Conservation (phyloP, 1,284 basidiomycete genomes). For the Pholiota adiposa region DNA sequence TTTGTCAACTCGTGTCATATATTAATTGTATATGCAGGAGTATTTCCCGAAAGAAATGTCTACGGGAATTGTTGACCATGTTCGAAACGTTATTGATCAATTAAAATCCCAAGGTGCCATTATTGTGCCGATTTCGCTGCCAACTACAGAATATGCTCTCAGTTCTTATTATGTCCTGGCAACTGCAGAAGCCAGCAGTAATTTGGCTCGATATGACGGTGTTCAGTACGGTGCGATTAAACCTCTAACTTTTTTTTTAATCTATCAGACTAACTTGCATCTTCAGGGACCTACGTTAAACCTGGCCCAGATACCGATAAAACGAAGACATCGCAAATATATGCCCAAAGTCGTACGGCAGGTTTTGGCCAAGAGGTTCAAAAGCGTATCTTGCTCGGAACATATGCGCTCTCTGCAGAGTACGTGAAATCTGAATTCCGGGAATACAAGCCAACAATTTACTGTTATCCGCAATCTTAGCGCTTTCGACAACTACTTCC, state of each 20-base stretch:
- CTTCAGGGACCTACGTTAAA: constrained; percentile 51
- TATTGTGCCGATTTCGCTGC: constrained; percentile 78
- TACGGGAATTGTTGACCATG: constrained; percentile 46
- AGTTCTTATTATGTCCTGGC: constrained; percentile 97
- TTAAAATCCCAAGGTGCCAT: constrained; percentile 70
- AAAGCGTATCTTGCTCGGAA: constrained; percentile 89
- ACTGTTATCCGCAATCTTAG: constrained; percentile 43
- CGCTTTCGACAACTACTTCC: constrained; percentile 95
- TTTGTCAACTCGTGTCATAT: neutral
- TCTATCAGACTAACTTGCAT: constrained; percentile 1
- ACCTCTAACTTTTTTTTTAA: neutral
- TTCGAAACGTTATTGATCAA: constrained; percentile 51
- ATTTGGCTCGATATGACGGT: constrained; percentile 91
- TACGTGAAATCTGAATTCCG: constrained; percentile 44
- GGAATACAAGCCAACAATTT: neutral
- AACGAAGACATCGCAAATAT: constrained; percentile 51
- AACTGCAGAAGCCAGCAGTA: constrained; percentile 93
- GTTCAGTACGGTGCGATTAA: constrained; percentile 62
- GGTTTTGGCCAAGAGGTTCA: constrained; percentile 88
- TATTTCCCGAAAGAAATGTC: constrained; percentile 82
- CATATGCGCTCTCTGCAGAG: constrained; percentile 92
- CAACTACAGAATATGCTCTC: constrained; percentile 78
- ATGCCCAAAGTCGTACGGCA: constrained; percentile 61
- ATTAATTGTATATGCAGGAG: constrained; percentile 49
- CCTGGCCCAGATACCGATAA: constrained; percentile 46